Evolutionary conservation across 108 stramenopile genomes (phyloP).

Genomic region (Schizochytrium sp.): DNA sequence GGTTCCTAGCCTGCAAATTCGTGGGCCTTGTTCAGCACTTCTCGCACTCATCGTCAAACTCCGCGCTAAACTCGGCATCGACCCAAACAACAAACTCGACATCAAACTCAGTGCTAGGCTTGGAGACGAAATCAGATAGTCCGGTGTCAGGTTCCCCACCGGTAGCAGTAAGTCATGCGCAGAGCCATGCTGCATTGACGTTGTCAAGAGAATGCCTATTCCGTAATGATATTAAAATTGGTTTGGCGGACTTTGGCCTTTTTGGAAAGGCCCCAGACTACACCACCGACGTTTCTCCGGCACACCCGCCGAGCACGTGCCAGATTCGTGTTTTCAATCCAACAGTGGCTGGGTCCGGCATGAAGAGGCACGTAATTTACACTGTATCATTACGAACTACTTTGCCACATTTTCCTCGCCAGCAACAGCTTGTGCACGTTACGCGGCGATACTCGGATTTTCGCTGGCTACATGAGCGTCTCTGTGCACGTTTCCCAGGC

Average conservation of each 20-base stretch:
- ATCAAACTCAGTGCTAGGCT: too few relatives aligned
- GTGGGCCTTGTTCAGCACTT: constrained; percentile 23
- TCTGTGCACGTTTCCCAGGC: background rate
- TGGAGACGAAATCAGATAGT: too few relatives aligned
- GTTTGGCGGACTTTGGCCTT: constrained; percentile 2
- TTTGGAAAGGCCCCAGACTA: constrained; percentile 32
- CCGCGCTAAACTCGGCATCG: too few relatives aligned
- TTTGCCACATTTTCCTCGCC: background rate
- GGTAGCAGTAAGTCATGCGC: background rate
- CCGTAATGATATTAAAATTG: background rate
- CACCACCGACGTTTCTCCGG: background rate
- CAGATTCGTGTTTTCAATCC: constrained; percentile 6
- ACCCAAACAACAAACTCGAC: too few relatives aligned
- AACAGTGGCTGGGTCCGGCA: constrained; percentile 7
- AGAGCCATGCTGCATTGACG: background rate
- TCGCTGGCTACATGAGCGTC: constrained; percentile 19
- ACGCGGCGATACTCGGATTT: constrained; percentile 51
- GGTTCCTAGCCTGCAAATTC: constrained; percentile 10
- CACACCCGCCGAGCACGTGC: constrained; percentile 22
- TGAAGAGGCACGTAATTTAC: constrained; percentile 16
- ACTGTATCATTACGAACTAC: background rate
- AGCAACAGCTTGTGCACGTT: background rate
- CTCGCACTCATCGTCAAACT: background rate
- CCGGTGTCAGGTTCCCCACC: too few relatives aligned
- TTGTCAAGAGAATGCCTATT: constrained; percentile 23